Conservation (phyloP, 371 early-diverging fungal genomes). For the Encephalitozoon hellem region DNA sequence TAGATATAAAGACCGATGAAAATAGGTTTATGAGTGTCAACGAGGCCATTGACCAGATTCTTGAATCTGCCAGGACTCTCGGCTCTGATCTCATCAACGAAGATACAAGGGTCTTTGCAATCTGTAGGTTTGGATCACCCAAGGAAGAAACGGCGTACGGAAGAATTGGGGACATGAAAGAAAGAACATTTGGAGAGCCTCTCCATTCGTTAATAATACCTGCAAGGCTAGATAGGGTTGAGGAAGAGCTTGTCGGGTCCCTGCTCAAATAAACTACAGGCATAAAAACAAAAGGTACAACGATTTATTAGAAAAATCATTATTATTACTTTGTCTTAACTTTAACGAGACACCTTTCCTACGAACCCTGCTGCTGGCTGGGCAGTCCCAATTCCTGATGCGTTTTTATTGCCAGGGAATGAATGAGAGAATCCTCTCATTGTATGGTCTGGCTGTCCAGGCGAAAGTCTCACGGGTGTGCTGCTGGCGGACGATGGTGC, state of each 20-base stretch:
- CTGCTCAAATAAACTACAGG: conserved; percentile 19
- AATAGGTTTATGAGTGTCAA: conserved; percentile 93
- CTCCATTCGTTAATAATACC: conserved; percentile 90
- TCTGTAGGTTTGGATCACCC: conserved; percentile 77
- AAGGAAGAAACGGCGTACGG: conserved; percentile 75
- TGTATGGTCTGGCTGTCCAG: neutral
- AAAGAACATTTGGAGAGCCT: conserved; percentile 73
- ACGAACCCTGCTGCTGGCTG: neutral
- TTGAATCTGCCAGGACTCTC: conserved; percentile 72
- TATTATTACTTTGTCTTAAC: neutral
- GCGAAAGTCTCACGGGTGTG: neutral
- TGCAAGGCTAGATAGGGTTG: conserved; percentile 75
- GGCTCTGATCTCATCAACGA: conserved; percentile 59
- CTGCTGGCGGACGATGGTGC: neutral
- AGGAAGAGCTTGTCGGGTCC: conserved; percentile 66
- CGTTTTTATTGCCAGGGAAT: neutral
- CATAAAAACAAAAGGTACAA: neutral
- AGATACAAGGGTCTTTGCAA: conserved; percentile 76
- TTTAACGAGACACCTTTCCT: neutral
- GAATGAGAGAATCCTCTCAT: neutral
- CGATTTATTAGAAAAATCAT: neutral
- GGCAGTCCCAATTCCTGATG: neutral
- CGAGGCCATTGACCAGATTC: conserved; percentile 77
- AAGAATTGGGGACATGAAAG: conserved; percentile 70
- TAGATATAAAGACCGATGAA: conserved; percentile 91